Base-by-base conservation (phyloP, 177 flowering plant genomes). In the Tripterygium wilfordii region DNA sequence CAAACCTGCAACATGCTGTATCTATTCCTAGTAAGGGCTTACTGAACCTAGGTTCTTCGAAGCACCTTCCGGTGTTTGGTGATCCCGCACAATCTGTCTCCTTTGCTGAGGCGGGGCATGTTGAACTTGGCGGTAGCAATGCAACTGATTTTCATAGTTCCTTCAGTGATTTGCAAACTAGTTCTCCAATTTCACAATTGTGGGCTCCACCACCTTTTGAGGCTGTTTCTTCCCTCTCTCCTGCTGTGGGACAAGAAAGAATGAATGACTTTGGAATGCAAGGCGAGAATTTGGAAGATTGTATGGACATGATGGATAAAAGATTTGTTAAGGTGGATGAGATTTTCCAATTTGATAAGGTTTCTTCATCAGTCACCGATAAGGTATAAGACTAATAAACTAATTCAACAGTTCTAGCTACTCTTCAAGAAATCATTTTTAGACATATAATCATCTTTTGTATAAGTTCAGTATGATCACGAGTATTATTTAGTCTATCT, bases 191-290 rank as follows among this genome's bases (percentile, higher is more conserved):
- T 38, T 35, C 47, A 8, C 50, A 48, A 10, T 32, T 26, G 28
- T 45, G 38, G 49, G 30, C 38, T 42, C 36, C 36, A 12, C 25
- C 40, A 42, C 36, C 32, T 21, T 37, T 43, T 43, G 51, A 29
- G n/a, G 54, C 41, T 20, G 15, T 45, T 16, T 58, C 54, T 49
- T 49, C 61, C 19, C 7, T 57, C 9, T 22, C 62, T 36, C 20
- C 49, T 45, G 44, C 38, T 18, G 22, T 50, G 45, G 62, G 48
- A 26, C 31, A 45, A 30, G 36, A 37, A 2, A 31, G 36, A 45
- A 37, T 23, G 13, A 36, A 28, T 5, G 16, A 45, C 30, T 51
- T 45, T 38, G 38, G 15, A 29, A 6, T 44, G 10, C 56, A 36
- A 37, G 56, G 30, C 37, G 46, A 12, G 44, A 23, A 36, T 22